Evolutionary conservation across 2,329 filamentous ascomycete genomes (phyloP).

Genomic region (Knufia petricola): DNA sequence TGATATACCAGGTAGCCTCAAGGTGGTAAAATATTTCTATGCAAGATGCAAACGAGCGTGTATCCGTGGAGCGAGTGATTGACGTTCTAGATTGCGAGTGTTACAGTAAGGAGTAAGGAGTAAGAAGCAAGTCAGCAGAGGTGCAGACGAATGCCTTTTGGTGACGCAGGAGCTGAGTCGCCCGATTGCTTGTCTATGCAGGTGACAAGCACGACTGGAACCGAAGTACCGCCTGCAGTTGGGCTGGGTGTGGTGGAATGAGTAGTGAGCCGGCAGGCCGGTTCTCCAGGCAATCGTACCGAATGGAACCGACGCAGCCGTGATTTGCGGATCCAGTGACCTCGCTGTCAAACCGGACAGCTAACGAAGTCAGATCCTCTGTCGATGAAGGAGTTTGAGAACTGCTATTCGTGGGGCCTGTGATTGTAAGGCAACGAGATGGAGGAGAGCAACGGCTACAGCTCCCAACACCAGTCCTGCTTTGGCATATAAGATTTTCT

Average conservation of each 20-base stretch:
- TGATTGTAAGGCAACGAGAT: neutral
- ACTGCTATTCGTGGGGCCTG: neutral
- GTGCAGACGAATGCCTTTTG: too few relatives aligned
- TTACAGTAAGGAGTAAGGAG: too few relatives aligned
- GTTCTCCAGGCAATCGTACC: neutral
- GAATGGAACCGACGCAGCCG: neutral
- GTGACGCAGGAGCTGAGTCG: too few relatives aligned
- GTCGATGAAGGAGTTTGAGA: neutral
- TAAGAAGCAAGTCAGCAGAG: too few relatives aligned
- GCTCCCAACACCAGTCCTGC: neutral
- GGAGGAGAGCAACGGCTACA: neutral
- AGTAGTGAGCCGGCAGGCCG: too few relatives aligned
- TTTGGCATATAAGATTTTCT: neutral
- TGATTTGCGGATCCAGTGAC: neutral
- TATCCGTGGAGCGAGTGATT: too few relatives aligned
- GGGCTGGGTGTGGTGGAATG: too few relatives aligned
- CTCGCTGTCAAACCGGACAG: neutral
- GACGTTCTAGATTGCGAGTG: too few relatives aligned
- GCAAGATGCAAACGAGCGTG: too few relatives aligned
- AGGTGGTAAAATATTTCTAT: too few relatives aligned
- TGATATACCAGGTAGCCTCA: too few relatives aligned
- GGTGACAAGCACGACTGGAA: too few relatives aligned
- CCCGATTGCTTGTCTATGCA: neutral
- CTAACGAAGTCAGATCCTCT: constrained; percentile 5
- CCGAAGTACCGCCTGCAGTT: neutral